Percentiles rank a stretch among this genome's conserved stretches.
Conservation (phyloP, 2,329 filamentous ascomycete genomes). For the Sclerotinia spermophila region DNA sequence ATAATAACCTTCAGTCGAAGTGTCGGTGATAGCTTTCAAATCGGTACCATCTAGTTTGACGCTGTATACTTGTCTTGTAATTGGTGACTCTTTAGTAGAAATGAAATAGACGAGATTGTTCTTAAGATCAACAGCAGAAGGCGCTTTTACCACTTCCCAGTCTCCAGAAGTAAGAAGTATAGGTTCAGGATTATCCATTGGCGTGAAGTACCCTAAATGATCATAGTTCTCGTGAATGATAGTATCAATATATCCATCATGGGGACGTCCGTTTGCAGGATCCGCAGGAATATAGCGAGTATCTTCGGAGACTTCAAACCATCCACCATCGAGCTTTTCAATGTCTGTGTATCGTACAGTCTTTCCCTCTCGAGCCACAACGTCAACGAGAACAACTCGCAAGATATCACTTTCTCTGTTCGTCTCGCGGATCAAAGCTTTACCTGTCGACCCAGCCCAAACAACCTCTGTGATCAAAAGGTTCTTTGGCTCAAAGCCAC, state of each 20-base stretch:
- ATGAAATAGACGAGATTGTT: constrained; percentile 90
- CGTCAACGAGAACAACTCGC: constrained; percentile 82
- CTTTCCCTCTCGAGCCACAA: constrained; percentile 66
- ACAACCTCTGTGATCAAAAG: constrained; percentile 89
- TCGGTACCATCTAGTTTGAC: constrained; percentile 78
- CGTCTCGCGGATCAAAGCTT: constrained; percentile 84
- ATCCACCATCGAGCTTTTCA: constrained; percentile 83
- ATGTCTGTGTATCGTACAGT: constrained; percentile 78
- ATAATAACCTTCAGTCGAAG: constrained; percentile 72
- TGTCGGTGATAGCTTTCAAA: constrained; percentile 71
- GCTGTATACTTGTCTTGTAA: constrained; percentile 87
- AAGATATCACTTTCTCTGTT: constrained; percentile 93
- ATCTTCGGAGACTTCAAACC: constrained; percentile 90
- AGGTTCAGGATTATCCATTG: constrained; percentile 77
- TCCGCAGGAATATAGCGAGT: constrained; percentile 86
- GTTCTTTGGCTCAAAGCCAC: constrained; percentile 75
- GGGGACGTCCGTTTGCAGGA: constrained; percentile 64
- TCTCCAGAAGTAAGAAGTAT: constrained; percentile 80
- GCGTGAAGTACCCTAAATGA: constrained; percentile 89
- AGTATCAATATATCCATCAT: constrained; percentile 92
- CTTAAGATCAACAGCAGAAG: constrained; percentile 77
- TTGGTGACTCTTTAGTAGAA: constrained; percentile 80
- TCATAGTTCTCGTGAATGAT: constrained; percentile 83
- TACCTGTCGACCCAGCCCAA: constrained; percentile 72
- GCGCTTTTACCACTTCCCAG: constrained; percentile 88